Evolutionary conservation across 2,329 filamentous ascomycete genomes (phyloP).

Genomic region (Claviceps monticola): DNA sequence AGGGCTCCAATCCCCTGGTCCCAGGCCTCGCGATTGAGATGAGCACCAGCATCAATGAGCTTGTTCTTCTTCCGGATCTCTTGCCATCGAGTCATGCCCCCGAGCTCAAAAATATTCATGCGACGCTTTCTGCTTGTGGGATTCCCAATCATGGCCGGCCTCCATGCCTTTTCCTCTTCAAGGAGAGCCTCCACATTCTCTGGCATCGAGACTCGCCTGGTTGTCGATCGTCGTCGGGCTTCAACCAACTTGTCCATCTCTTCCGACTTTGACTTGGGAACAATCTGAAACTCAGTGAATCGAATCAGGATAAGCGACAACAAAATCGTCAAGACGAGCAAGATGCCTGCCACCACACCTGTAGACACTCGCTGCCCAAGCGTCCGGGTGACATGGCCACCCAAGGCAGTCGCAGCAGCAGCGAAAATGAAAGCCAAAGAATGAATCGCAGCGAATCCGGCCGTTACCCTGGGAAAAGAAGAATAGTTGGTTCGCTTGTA

Average conservation of each 20-base stretch:
- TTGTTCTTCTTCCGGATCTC: slow-evolving; percentile 52
- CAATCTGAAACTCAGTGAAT: slow-evolving; percentile 53
- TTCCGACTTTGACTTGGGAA: slow-evolving; percentile 44
- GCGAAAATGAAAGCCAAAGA: slow-evolving; percentile 55
- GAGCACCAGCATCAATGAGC: slow-evolving; percentile 33
- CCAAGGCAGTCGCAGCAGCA: slow-evolving; percentile 52
- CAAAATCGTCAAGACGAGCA: slow-evolving; percentile 50
- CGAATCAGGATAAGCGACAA: slow-evolving; percentile 49
- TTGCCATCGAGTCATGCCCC: slow-evolving; percentile 54
- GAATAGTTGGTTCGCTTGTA: slow-evolving; percentile 54
- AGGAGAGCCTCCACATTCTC: slow-evolving; percentile 25
- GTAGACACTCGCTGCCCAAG: slow-evolving; percentile 56
- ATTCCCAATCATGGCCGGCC: slow-evolving; percentile 57
- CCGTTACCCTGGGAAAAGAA: slow-evolving; percentile 58
- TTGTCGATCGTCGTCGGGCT: slow-evolving; percentile 33
- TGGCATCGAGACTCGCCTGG: slow-evolving; percentile 29
- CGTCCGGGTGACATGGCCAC: slow-evolving; percentile 50
- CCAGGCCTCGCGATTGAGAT: slow-evolving; percentile 22
- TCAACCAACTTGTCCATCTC: slow-evolving; percentile 40
- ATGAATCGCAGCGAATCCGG: slow-evolving; percentile 59
- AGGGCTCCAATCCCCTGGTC: slow-evolving; percentile 23
- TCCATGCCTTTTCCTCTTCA: slow-evolving; percentile 47
- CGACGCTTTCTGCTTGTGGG: slow-evolving; percentile 53
- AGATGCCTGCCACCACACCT: slow-evolving; percentile 52
- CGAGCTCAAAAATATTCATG: slow-evolving; percentile 59